A percentile compares a stretch with the other conserved stretches of the same genome.
Evolutionary conservation across 495 filamentous ascomycete species (phyloP).

Genomic region (Aspergillus olivimuriae): DNA sequence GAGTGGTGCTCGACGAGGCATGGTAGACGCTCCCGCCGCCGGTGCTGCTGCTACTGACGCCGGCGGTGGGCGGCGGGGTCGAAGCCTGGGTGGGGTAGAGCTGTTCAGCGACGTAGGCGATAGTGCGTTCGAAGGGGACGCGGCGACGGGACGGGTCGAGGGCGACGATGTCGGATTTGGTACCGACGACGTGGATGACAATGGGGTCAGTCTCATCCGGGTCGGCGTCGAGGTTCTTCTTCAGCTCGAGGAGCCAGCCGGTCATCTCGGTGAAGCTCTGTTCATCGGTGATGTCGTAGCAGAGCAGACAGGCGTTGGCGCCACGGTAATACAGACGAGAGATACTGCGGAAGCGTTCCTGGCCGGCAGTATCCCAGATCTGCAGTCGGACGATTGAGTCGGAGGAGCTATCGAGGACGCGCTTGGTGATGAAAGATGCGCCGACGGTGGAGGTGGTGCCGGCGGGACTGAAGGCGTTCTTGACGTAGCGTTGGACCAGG

Average conservation of each 20-base stretch:
- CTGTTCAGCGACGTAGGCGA: slow-evolving; percentile 90
- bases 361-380: slow-evolving; percentile 93
- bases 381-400: slow-evolving; percentile 77
- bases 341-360: slow-evolving; percentile 91
- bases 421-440: slow-evolving; percentile 90
- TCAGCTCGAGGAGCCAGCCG: slow-evolving; percentile 77
- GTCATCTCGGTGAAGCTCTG: slow-evolving; percentile 89
- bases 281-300: slow-evolving; percentile 88
- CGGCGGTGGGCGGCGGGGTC: slow-evolving; percentile 60
- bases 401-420: slow-evolving; percentile 76
- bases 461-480: slow-evolving; percentile 65
- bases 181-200: slow-evolving; percentile 94
- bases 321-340: slow-evolving; percentile 92
- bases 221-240: slow-evolving; percentile 52
- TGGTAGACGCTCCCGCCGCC: background rate
- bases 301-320: slow-evolving; percentile 89
- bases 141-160: slow-evolving; percentile 66
- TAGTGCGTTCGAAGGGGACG: slow-evolving; percentile 89
- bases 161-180: slow-evolving; percentile 87
- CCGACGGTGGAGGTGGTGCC: slow-evolving; percentile 77
- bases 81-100: slow-evolving; percentile 59
- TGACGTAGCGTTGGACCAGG: slow-evolving; percentile 80
- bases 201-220: slow-evolving; percentile 56
- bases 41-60: slow-evolving; percentile 9
- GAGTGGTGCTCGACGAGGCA: slow-evolving; percentile 35